Conservation (phyloP, 176 grass and related monocot genomes). For the Hordeum vulgare region DNA sequence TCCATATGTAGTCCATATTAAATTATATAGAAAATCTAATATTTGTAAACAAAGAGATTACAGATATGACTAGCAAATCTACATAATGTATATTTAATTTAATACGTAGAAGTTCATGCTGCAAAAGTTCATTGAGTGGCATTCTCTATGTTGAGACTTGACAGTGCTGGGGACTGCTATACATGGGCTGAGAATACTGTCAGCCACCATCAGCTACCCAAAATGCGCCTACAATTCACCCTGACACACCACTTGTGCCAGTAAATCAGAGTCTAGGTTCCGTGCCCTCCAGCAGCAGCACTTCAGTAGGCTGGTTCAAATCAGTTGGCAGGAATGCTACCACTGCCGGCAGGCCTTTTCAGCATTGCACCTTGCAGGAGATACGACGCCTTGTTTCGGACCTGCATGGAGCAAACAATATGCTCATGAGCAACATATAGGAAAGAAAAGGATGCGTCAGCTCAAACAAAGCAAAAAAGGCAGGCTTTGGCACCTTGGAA, state of each 20-base stretch:
- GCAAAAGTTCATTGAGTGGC: background rate
- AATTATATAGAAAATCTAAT: too few species aligned
- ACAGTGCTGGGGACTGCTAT: background rate
- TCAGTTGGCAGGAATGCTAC: background rate
- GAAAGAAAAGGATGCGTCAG: background rate
- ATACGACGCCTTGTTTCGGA: constrained; percentile 82
- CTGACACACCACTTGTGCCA: background rate
- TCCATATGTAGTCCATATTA: too few species aligned
- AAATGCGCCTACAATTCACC: constrained; percentile 4
- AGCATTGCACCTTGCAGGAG: constrained; percentile 53
- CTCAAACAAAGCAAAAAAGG: background rate
- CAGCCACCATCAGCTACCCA: background rate
- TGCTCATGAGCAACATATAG: background rate
- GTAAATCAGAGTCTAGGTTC: background rate
- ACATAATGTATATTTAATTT: background rate
- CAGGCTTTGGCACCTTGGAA: constrained; percentile 44
- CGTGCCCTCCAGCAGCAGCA: background rate
- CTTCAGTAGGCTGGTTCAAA: background rate
- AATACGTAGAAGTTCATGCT: background rate
- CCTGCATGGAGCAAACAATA: constrained; percentile 32
- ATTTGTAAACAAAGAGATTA: background rate
- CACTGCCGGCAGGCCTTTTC: constrained; percentile 21
- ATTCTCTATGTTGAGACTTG: background rate
- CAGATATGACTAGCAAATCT: background rate
- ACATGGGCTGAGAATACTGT: background rate